These are phyloP conservation scores for Rhytidiadelphus loreus DNA, from an alignment of 225 moss, liverwort and hornwort genomes.

Conservation along the genomic window DNA sequence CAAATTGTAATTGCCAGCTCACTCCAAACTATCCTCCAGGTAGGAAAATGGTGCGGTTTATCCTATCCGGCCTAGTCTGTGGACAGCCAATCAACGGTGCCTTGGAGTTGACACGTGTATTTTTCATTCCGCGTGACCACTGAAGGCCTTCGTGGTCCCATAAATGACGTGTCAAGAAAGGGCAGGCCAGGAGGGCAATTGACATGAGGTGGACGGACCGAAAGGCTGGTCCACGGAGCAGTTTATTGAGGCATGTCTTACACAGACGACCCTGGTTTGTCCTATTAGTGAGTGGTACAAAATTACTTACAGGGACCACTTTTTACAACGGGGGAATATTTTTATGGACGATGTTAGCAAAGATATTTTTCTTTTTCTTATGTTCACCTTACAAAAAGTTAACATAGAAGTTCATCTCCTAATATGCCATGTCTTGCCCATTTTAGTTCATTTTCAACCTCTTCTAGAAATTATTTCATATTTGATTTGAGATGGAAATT, in stretches of 20 bases:
- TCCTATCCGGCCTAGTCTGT: background rate
- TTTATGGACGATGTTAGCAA: background rate
- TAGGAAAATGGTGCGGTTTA: background rate
- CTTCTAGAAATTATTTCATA: no score
- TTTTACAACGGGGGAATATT: background rate
- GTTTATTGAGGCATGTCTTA: background rate
- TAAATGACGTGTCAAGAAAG: background rate
- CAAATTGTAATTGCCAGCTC: background rate
- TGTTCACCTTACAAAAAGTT: no score
- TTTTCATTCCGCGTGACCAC: background rate
- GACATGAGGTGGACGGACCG: background rate
- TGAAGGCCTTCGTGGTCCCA: background rate
- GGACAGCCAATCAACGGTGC: background rate
- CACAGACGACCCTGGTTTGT: background rate
- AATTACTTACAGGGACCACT: background rate
- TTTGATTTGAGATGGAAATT: no score
- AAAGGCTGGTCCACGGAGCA: background rate
- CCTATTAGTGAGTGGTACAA: background rate
- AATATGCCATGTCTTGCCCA: no score
- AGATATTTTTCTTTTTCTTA: background rate
- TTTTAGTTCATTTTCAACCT: no score
- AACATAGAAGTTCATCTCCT: no score
- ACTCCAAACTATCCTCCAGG: background rate
- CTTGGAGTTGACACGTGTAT: background rate
- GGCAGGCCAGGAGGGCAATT: background rate